Conservation (phyloP, 208 protist species). For the Trypanosoma vivax region DNA sequence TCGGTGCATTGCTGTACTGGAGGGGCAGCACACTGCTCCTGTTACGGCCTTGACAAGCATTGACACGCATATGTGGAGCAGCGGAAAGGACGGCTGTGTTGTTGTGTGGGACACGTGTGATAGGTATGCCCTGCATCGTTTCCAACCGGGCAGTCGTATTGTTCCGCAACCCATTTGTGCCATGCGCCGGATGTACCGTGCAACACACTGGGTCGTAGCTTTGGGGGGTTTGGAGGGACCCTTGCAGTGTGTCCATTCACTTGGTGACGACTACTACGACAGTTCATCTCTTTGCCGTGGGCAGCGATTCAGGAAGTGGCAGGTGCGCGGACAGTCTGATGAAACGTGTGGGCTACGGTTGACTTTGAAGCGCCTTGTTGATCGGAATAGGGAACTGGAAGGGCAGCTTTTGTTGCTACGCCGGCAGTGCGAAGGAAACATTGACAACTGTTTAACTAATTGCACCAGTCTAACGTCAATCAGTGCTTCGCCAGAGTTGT, state of each 20-base stretch:
- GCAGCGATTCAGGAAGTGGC: too few relatives aligned
- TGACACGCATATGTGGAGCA: constrained; percentile 58
- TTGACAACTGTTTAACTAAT: too few relatives aligned
- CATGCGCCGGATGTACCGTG: constrained; percentile 13
- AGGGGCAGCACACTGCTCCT: constrained; percentile 35
- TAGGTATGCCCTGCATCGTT: background rate
- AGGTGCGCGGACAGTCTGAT: background rate
- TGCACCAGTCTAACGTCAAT: too few relatives aligned
- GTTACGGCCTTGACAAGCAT: constrained; percentile 42
- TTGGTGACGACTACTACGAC: constrained; percentile 2
- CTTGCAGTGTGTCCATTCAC: constrained; percentile 2
- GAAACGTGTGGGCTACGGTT: background rate
- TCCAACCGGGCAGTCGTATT: background rate
- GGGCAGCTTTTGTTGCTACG: too few relatives aligned
- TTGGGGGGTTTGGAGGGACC: constrained; percentile 5
- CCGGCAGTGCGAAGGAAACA: too few relatives aligned
- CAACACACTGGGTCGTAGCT: constrained; percentile 14
- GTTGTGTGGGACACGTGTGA: constrained; percentile 21
- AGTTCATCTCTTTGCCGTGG: background rate
- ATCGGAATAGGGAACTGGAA: constrained; percentile 14
- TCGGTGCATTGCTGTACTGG: constrained; percentile 25
- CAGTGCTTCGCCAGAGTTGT: too few relatives aligned
- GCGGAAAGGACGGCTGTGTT: constrained; percentile 57
- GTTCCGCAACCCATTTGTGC: constrained; percentile 1
- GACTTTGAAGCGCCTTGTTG: constrained; percentile 1